Percentiles rank a stretch among this genome's conserved stretches.
Conservation (phyloP, 306 rosid species). For the Corylus avellana region DNA sequence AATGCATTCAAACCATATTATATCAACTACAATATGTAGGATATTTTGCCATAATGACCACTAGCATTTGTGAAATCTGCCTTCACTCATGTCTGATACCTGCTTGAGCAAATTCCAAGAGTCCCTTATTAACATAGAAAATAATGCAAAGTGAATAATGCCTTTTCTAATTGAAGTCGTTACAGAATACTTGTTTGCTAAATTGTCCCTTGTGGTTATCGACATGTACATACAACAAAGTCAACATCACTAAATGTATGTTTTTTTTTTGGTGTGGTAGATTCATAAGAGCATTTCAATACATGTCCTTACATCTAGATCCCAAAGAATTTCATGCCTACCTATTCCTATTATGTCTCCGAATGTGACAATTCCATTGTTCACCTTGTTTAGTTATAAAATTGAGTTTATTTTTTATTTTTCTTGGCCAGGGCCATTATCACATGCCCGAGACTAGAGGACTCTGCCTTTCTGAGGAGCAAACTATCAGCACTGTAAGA, state of each 20-base stretch:
- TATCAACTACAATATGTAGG: constrained; percentile 13
- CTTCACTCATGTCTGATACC: constrained; percentile 21
- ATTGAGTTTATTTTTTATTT: not conserved
- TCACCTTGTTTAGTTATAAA: not conserved
- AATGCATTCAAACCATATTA: constrained; percentile 25
- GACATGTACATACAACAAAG: constrained; percentile 6
- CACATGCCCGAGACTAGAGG: constrained; percentile 72
- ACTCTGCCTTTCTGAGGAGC: constrained; percentile 71
- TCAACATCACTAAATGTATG: constrained; percentile 14
- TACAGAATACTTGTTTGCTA: not conserved
- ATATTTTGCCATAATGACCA: constrained; percentile 9
- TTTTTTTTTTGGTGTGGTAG: not conserved
- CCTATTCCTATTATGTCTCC: not conserved
- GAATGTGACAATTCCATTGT: not conserved
- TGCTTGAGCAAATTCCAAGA: not conserved
- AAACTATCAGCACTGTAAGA: constrained; percentile 63
- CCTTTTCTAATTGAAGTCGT: not conserved
- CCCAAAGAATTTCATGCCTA: not conserved
- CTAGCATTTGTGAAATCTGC: constrained; percentile 14
- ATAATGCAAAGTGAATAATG: not conserved
- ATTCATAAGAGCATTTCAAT: not conserved
- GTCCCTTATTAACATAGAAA: not conserved
- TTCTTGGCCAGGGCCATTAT: constrained; percentile 51
- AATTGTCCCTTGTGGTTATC: constrained; percentile 6
- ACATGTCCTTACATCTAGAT: not conserved